Evolutionary conservation across 1,139 yeast genomes (phyloP), one percentile per base, ranked within the genome.

Genomic region (Geotrichum candidum): DNA sequence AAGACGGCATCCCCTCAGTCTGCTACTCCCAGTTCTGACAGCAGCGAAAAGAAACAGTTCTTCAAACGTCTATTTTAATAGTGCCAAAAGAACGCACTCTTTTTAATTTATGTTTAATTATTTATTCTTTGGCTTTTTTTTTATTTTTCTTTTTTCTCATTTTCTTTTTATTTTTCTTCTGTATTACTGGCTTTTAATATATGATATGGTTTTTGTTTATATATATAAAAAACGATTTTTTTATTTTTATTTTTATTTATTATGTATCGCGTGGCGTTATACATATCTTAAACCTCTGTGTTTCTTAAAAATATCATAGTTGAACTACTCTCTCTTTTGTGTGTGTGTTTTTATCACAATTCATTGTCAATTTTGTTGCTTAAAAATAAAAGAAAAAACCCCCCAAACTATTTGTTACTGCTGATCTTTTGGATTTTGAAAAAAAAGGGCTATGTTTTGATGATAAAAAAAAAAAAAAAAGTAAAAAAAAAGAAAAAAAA

Each of bases 11-110:
- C 48, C 23, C 18, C 18, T n/a, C 48, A 41, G 48, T 41, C 48
- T 41, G 48, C 10, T 7, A 15, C 48, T 15, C 18, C 48, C 2
- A n/a, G 10, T n/a, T 18, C 22, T 9, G 48, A 41, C 23, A 41
- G 48, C 22, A 46, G 48, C 22, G 58, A 50, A 18, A 41, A 50
- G n/a, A 48, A 56, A 25, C 25, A 51, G 11, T 55, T 55, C 25
- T 33, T 55, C 7, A 55, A 55, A 18, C 57, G 57, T 27, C 15
- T 55, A 38, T 55, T 55, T 31, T 55, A 54, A 27, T 5, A 31
- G 7, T 15, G 23, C 23, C 18, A 41, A 41, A 15, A 41, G n/a
- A 15, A 3, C 48, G 22, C 18, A n/a, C 23, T 41, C 5, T 18
- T n/a, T 41, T 18, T 35, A 13, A 13, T 35, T 35, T 13, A n/a